Evolutionary conservation across 2,329 filamentous ascomycete genomes (phyloP), one percentile per base, ranked within the genome.

Genomic region (Didymella lethalis): DNA sequence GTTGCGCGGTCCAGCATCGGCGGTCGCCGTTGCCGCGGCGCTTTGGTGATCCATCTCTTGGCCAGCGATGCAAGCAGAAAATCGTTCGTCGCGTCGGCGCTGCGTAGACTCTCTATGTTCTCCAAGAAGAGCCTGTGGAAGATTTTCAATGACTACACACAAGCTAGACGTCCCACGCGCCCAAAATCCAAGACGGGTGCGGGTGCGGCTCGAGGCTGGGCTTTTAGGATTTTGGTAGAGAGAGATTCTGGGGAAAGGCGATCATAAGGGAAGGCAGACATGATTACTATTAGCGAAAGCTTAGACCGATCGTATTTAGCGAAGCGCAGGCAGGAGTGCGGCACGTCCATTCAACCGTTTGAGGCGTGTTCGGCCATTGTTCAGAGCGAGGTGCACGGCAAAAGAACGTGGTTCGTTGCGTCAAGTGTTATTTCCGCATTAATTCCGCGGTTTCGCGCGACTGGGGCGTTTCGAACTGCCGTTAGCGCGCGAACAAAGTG

Each of bases 331-430:
- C 34, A 31, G 54, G 29, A n/a, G 7, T 40, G 36, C 32, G 23
- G 56, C 56, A 54, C 56, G 56, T 46, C 50, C 46, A 25, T 46
- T 54, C 40, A 36, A 47, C 46, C 32, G 56, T 59, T 59, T 50
- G 56, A 54, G 49, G 46, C 51, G 38, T 56, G 52, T 45, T 56
- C 57, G 57, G 51, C 47, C 57, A 56, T 31, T 47, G 57, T 51
- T 20, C 47, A 59, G 51, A 54, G 57, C 52, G 57, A 59, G 41
- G 23, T 48, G 51, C 51, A 48, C 47, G 48, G 44, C 53, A 45
- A 61, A 53, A 53, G 45, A 52, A 31, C 29, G 48, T 28, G 44
- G 32, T 49, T 53, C 20, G 43, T 44, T 29, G 38, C 48, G 47
- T 51, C 47, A 60, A 32, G 11, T 6, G 25, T 47, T 57, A 57